Conservation (phyloP, 1,284 basidiomycete species). For the Ganoderma lucidum region DNA sequence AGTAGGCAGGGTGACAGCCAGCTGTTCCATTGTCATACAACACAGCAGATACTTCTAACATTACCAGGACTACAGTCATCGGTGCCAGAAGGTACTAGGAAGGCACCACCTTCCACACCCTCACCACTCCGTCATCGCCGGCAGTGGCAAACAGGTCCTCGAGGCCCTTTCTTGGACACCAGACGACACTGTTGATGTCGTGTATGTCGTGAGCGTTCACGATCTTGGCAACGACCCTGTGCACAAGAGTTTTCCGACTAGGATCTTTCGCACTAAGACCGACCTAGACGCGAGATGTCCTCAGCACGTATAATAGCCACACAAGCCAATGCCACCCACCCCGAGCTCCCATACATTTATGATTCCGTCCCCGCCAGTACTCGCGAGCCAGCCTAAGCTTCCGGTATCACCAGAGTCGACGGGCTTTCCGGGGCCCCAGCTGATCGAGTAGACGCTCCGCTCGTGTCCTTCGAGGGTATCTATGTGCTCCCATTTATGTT, state of each 20-base stretch:
- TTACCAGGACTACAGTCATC: background rate
- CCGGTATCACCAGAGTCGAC: conserved; percentile 34
- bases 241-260: conserved; percentile 40
- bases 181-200: conserved; percentile 82
- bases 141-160: conserved; percentile 77
- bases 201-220: conserved; percentile 73
- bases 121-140: conserved; percentile 81
- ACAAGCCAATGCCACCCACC: conserved; percentile 48
- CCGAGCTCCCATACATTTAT: conserved; percentile 79
- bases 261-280: conserved; percentile 32
- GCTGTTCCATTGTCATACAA: conserved; percentile 6
- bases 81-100: conserved; percentile 15
- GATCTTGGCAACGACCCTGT: conserved; percentile 59
- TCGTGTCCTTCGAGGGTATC: conserved; percentile 68
- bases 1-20: background rate
- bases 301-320: background rate
- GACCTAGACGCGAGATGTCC: conserved; percentile 27
- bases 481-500: conserved; percentile 67
- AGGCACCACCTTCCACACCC: conserved; percentile 62
- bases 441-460: conserved; percentile 81
- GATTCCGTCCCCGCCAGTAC: conserved; percentile 79
- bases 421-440: conserved; percentile 63
- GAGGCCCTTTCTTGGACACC: conserved; percentile 73
- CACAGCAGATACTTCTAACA: conserved; percentile 3
- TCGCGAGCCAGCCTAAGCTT: conserved; percentile 77